Percentiles rank a stretch among this genome's conserved stretches.
Conservation (phyloP, 345 rosid species). For the Erucastrum elatum region DNA sequence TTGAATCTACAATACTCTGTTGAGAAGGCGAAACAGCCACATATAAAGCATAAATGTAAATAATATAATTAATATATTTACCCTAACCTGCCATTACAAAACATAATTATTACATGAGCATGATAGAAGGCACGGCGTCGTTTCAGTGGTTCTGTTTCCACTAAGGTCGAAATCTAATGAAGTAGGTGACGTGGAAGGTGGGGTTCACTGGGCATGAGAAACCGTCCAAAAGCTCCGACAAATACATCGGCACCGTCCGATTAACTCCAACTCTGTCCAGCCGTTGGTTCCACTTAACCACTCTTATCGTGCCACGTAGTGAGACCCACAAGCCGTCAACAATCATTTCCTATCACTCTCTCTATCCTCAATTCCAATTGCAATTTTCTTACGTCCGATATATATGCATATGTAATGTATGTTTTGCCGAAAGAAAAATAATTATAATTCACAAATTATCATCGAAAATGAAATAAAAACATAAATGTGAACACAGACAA, state of each 20-base stretch:
- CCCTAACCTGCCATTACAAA: slow-evolving; percentile 15
- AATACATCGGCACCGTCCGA: slow-evolving; percentile 39
- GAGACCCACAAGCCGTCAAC: slow-evolving; percentile 14
- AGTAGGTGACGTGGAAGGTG: slow-evolving; percentile 29
- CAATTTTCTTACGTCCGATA: slow-evolving; percentile 19
- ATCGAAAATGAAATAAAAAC: not conserved
- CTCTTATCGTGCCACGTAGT: slow-evolving; percentile 30
- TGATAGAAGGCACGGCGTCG: slow-evolving; percentile 11
- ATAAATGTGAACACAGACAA: slow-evolving; percentile 11
- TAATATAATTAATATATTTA: not conserved
- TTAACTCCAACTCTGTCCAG: slow-evolving; percentile 20
- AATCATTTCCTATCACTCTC: slow-evolving; percentile 28
- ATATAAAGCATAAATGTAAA: not conserved
- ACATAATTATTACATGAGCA: slow-evolving; percentile 21
- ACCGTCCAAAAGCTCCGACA: slow-evolving; percentile 36
- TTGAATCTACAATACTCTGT: not conserved
- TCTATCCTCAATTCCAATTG: slow-evolving; percentile 15
- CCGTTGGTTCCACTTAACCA: slow-evolving; percentile 33
- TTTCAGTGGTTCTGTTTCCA: slow-evolving; percentile 20
- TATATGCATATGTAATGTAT: not conserved
- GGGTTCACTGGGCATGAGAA: slow-evolving; percentile 21
- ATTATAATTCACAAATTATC: not conserved
- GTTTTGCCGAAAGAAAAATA: not conserved
- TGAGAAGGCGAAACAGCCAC: not conserved
- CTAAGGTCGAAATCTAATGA: slow-evolving; percentile 8